Evolutionary conservation across 2,329 filamentous ascomycete species (phyloP), one percentile per base, ranked within the genome.

Genomic region (Mycogone perniciosa): DNA sequence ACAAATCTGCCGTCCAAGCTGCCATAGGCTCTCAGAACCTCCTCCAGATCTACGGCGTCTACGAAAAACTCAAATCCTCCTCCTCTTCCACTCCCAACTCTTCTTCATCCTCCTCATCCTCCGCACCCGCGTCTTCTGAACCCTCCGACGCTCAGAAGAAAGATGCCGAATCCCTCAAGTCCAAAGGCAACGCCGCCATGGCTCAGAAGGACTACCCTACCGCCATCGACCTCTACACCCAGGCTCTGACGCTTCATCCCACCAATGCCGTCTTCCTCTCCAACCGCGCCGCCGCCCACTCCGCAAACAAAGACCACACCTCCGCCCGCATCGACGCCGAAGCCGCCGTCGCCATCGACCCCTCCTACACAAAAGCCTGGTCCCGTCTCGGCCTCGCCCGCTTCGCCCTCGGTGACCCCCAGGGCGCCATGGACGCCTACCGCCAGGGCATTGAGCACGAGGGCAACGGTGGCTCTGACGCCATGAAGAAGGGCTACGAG

Each of bases 341-440:
- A 74, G 81, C 93, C 57, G 93, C 93, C 50, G 88, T 93, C 50
- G 81, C 82, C 51, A 80, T 90, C 49, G 93, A 99, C 69, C 89
- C 93, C 9, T 84, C 83, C 67, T 99, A 97, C 77, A 95, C 91
- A 59, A 97, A 99, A 75, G 93, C 90, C 11, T 99, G 93, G 93
- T 93, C 88, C 60, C 82, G 93, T 55, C 79, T 99, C 20, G 93
- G 93, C 20, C 84, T 97, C 37, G 93, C 93, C 40, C 82, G 86
- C 55, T 99, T 92, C 70, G 92, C 92, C 11, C 81, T 96, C 46
- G 92, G 91, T 33, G 92, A 99, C 64, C 86, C 89, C 51, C 85
- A 86, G 71, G 93, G 89, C 45, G 86, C 88, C 57, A 95, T 96
- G 85, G 91, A 97, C 62, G 93, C 93, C 13, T 99, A 99, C 72